Percentiles rank a stretch among this genome's conserved stretches.
These are phyloP conservation scores for Rhizophlyctis rosea DNA, from an alignment of 192 early-diverging fungal species.

Conservation along the genomic window DNA sequence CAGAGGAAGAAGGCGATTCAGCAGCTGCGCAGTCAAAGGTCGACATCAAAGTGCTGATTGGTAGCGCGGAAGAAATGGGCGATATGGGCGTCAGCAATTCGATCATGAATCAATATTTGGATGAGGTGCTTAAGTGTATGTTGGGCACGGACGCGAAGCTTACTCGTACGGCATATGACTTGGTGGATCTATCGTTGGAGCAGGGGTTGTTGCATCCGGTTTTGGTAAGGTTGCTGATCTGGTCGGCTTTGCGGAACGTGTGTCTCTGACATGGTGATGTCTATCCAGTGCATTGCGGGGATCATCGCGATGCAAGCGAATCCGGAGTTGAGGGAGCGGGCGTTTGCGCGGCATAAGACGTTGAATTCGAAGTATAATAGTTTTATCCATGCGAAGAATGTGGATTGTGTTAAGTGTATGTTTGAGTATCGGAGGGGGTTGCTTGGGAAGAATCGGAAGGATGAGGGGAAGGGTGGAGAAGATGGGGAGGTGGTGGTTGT, in stretches of 20 bases:
- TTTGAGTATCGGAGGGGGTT: constrained; percentile 57
- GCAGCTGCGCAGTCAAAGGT: constrained; percentile 26
- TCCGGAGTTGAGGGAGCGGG: constrained; percentile 60
- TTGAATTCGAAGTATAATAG: constrained; percentile 82
- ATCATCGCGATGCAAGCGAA: constrained; percentile 82
- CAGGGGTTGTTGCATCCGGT: constrained; percentile 91
- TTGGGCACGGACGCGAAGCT: constrained; percentile 55
- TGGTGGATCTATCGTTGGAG: constrained; percentile 76
- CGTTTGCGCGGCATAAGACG: constrained; percentile 69
- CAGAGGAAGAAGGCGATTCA: constrained; percentile 11
- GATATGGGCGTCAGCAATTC: constrained; percentile 86
- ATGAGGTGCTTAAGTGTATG: constrained; percentile 69
- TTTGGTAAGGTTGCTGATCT: constrained; percentile 41
- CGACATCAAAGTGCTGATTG: constrained; percentile 74
- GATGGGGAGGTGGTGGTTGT: constrained; percentile 4
- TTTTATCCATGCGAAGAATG: constrained; percentile 79
- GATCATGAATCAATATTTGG: constrained; percentile 86
- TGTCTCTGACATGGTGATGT: not conserved
- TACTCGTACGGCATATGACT: constrained; percentile 72
- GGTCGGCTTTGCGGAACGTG: not conserved
- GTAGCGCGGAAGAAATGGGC: constrained; percentile 76
- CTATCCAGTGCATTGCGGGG: constrained; percentile 78
- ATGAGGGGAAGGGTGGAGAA: constrained; percentile 9
- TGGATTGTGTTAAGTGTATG: constrained; percentile 69
- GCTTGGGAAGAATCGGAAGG: constrained; percentile 29